phyloP scores from a whole-genome alignment of 306 rosid species.

The Calophaca sinica region DNA sequence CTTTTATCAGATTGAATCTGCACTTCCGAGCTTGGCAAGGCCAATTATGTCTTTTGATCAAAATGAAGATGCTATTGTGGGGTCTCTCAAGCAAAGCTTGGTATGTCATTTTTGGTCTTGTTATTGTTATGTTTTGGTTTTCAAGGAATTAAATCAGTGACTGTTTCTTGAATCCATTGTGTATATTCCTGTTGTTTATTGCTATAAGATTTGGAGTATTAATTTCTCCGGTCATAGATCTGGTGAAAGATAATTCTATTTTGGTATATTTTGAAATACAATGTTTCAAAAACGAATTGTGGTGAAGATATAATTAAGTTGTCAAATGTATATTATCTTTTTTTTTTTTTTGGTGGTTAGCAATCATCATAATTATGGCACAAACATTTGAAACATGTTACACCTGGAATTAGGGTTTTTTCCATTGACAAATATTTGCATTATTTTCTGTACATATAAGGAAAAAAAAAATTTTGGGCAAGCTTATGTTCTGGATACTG shows the following conservation, averaged over 20 bases:
- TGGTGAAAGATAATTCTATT: conserved; percentile 21
- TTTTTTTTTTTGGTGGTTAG: conserved; percentile 12
- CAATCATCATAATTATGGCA: not conserved
- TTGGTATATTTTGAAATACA: conserved; percentile 9
- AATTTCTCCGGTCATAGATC: not conserved
- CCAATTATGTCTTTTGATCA: conserved; percentile 99
- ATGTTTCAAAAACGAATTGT: conserved; percentile 4
- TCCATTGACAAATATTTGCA: conserved; percentile 1
- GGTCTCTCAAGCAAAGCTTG: conserved; percentile 96
- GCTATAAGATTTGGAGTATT: not conserved
- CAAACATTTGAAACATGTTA: conserved; percentile 4
- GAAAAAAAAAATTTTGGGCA: not conserved
- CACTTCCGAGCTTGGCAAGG: conserved; percentile 92
- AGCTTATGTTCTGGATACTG: not conserved
- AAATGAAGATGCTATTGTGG: conserved; percentile 94
- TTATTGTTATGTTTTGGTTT: conserved; percentile 35
- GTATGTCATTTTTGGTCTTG: conserved; percentile 52
- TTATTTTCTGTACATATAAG: conserved; percentile 21
- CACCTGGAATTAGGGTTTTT: conserved; percentile 15
- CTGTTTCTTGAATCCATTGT: conserved; percentile 23
- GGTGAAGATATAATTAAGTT: conserved; percentile 32
- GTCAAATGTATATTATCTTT: not conserved
- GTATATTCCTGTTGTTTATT: conserved; percentile 17
- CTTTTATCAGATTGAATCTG: conserved; percentile 86
- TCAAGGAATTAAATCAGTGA: conserved; percentile 21